Evolutionary conservation across 2,329 filamentous ascomycete species (phyloP), one percentile per base, ranked within the genome.

Genomic region (Phyllosticta paracitricarpa): DNA sequence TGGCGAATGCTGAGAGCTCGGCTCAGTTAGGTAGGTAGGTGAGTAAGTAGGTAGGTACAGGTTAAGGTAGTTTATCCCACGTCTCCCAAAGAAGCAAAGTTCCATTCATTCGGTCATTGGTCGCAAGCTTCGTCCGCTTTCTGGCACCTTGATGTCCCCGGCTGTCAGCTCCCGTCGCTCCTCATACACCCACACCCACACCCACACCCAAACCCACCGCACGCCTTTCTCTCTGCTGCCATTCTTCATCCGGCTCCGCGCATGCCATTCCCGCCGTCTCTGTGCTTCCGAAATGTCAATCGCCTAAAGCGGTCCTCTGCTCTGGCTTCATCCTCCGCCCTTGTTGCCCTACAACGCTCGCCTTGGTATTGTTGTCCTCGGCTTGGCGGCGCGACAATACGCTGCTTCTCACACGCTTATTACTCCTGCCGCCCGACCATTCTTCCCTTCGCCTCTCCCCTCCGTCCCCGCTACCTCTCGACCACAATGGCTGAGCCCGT

Each of bases 401-500:
- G 14, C 40, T 48, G 40, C 14, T n/a, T 17, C 14, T 48, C 40
- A 48, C 40, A n/a, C 40, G 40, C 40, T 48, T 48, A 24, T 54
- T 54, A 25, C 52, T 28, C 52, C 52, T 35, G 17, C 53, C 30
- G 14, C 8, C 53, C 57, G 25, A 30, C 53, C 40, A 10, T 26
- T 48, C 35, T 40, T n/a, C 19, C 9, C 14, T n/a, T 24, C 33
- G 8, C 61, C 33, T 52, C 33, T 33, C 61, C 52, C 30, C 25
- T 25, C 52, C 10, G 9, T 55, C 58, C 51, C 57, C 61, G 52
- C 10, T 25, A 51, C 7, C 53, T 56, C 19, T 51, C 58, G 10
- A 56, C 63, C 64, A 66, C 69, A 64, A 65, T 66, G 61, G 58
- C 54, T 33, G 61, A 62, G 26, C 54, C 40, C 26, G 61, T 62